Base-by-base conservation (phyloP, 257 asterid species). In the Jaltomata sinuosa region DNA sequence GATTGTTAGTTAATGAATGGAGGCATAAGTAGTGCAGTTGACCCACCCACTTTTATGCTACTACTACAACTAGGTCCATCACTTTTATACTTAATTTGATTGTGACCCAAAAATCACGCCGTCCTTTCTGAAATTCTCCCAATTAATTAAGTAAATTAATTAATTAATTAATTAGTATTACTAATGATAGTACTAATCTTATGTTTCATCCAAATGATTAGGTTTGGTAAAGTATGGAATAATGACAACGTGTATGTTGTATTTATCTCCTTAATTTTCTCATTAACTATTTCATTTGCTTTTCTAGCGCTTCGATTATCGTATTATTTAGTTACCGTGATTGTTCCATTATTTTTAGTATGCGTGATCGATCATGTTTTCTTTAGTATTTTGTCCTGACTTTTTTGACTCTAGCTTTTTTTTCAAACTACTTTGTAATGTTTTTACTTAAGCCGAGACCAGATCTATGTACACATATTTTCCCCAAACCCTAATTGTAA, bases 81-180 rank as follows among this genome's bases (percentile, higher is more conserved):
- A 69, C 81, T 47, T n/a, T 54, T 67, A 9, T 67, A 83, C 57
- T 88, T 82, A 69, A 82, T 59, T 68, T 3, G 45, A 62, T 47
- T 67, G 76, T 36, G 86, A 80, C 91, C 93, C 90, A 80, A 83
- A 69, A 87, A 88, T 88, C 87, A 83, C 91, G 93, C 89, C 71
- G 87, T 86, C 80, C 80, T 64, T 55, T 83, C 42, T 59, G 81
- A 78, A 79, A 47, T n/a, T 34, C 38, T 57, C 77, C 83, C 3
- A 61, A 27, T 61, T 64, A 15, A 64, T 64, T 64, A 29, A 45
- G n/a, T 45, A 32, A 32, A 32, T 40, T 5, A 40, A 6, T 40
- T 6, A 40, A 40, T 10, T 10, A 19, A 19, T 81, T 68, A 49
- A 27, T 49, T 68, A 52, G 22, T 18, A 52, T 2, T 52, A 52